Conservation (phyloP, 345 rosid species). For the Murraya paniculata region DNA sequence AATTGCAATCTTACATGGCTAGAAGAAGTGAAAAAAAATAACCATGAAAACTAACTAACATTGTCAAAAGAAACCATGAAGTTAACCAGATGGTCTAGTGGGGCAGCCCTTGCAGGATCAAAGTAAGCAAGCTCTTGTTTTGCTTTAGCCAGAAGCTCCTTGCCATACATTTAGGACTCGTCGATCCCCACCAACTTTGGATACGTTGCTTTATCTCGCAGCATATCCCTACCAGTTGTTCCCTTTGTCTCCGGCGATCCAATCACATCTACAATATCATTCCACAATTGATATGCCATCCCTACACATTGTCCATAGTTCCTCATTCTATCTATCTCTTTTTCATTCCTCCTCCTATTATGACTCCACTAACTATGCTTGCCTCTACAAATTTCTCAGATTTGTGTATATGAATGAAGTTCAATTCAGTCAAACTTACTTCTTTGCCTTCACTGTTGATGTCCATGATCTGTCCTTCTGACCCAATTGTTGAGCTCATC, state of each 20-base stretch:
- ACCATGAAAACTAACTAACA: too few relatives aligned
- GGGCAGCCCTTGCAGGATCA: slow-evolving; percentile 30
- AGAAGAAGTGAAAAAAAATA: too few relatives aligned
- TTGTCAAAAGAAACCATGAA: too few relatives aligned
- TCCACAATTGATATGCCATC: slow-evolving; percentile 16
- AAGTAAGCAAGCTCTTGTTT: slow-evolving; percentile 22
- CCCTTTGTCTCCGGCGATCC: slow-evolving; percentile 30
- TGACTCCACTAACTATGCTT: slow-evolving; percentile 29
- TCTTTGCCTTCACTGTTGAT: slow-evolving; percentile 37
- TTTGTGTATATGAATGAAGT: slow-evolving; percentile 37
- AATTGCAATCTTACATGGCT: too few relatives aligned
- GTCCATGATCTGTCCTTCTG: slow-evolving; percentile 53
- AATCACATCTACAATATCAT: slow-evolving; percentile 14
- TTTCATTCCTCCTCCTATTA: slow-evolving; percentile 26
- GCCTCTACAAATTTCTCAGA: slow-evolving; percentile 39
- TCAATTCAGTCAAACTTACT: slow-evolving; percentile 16
- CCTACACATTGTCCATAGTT: not conserved
- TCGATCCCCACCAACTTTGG: slow-evolving; percentile 19
- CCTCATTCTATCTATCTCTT: slow-evolving; percentile 23
- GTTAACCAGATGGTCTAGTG: not conserved
- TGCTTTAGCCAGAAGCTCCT: slow-evolving; percentile 26
- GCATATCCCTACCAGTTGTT: slow-evolving; percentile 33
- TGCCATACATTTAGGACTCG: slow-evolving; percentile 23
- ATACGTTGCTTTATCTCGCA: slow-evolving; percentile 23
- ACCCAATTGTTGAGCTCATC: slow-evolving; percentile 34